Conservation (phyloP, 1,284 basidiomycete genomes). For the Ustilago shanxiensis region DNA sequence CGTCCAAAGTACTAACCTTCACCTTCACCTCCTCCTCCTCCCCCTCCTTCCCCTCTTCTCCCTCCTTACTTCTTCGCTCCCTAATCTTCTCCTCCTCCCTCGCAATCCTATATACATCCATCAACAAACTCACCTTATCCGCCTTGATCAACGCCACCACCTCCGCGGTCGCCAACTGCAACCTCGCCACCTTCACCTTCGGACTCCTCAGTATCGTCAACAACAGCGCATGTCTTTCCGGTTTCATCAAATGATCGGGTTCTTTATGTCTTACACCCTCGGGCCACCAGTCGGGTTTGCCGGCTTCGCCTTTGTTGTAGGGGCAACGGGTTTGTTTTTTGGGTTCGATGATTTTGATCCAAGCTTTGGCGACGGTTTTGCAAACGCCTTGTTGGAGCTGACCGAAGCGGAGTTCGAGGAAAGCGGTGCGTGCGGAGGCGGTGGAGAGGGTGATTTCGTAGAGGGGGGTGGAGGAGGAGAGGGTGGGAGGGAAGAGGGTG, state of each 20-base stretch:
- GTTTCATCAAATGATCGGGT: constrained; percentile 73
- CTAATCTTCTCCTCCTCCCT: constrained; percentile 67
- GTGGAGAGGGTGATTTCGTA: constrained; percentile 39
- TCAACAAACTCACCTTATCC: constrained; percentile 72
- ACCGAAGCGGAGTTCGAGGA: constrained; percentile 68
- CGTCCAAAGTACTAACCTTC: constrained; percentile 58
- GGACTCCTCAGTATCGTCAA: constrained; percentile 71
- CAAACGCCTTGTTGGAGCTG: constrained; percentile 73
- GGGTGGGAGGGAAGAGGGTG: neutral
- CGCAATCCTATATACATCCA: constrained; percentile 74
- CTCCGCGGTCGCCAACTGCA: constrained; percentile 73
- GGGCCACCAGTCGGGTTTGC: constrained; percentile 74
- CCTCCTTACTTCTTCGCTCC: constrained; percentile 26
- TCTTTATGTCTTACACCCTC: constrained; percentile 73
- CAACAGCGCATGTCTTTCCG: constrained; percentile 72
- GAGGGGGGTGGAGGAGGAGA: constrained; percentile 1
- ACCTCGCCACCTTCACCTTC: constrained; percentile 70
- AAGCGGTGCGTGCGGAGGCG: constrained; percentile 55
- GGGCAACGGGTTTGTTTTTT: constrained; percentile 74
- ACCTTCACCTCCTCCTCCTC: constrained; percentile 58
- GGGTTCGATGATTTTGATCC: constrained; percentile 73
- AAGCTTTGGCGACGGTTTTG: constrained; percentile 73
- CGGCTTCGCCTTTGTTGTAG: constrained; percentile 74
- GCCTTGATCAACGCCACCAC: constrained; percentile 72
- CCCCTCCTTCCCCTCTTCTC: constrained; percentile 55